Conservation (phyloP, 495 filamentous ascomycete genomes). For the Jackrogersella multiformis region DNA sequence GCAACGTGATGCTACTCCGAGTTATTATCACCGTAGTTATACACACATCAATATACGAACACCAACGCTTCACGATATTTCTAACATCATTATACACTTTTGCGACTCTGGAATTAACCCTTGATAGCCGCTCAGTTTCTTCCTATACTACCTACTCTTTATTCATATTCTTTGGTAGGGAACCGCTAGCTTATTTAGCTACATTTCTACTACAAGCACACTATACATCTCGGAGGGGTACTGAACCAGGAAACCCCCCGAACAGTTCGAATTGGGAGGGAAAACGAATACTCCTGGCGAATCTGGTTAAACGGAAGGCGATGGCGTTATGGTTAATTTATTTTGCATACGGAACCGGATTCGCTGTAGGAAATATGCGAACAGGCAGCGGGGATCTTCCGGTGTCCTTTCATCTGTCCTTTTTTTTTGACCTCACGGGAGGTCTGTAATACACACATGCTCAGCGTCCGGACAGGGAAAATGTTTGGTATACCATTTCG, state of each 20-base stretch:
- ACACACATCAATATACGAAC: background rate
- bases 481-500: background rate
- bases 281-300: constrained; percentile 12
- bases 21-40: background rate
- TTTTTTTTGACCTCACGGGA: constrained; percentile 1
- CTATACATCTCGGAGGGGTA: background rate
- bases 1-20: background rate
- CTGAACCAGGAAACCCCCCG: background rate
- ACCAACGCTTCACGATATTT: background rate
- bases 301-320: constrained; percentile 14
- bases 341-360: constrained; percentile 5
- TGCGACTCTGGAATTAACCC: background rate
- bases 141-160: constrained; percentile 1
- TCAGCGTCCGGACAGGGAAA: background rate
- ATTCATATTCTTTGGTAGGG: background rate
- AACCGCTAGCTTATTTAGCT: background rate
- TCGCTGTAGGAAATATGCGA: background rate
- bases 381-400: background rate
- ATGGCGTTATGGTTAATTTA: constrained; percentile 20
- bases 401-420: background rate
- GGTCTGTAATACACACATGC: constrained; percentile 22
- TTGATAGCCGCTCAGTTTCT: background rate
- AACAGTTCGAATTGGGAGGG: constrained; percentile 20
- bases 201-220: background rate
- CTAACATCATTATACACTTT: background rate